Base-by-base conservation (phyloP, 2,329 filamentous ascomycete genomes). In the Venturia aucupariae region DNA sequence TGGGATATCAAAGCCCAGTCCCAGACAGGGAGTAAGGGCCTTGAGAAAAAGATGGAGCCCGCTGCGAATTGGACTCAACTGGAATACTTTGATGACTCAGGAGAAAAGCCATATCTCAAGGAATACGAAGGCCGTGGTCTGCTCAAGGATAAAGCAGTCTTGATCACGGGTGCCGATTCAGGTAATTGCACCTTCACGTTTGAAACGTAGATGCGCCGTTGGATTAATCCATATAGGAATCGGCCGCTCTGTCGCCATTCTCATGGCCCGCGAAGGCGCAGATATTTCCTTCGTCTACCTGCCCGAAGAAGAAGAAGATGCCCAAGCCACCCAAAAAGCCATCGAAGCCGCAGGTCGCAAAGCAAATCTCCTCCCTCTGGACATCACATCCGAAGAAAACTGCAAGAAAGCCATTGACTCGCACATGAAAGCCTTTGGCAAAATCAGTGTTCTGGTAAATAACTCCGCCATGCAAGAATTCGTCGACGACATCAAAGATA, bases 141-240 rank as follows among this genome's bases (percentile, higher is more conserved):
- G 77, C 83, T 94, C 6, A 76, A 84, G 70, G 89, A 86, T 67
- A 90, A 88, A 75, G 89, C 85, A 66, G 89, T 90, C 6, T 75
- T 94, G 65, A 93, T 94, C 70, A 93, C 90, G 0, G 90, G 90
- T n/a, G 90, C 90, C 3, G 90, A 93, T 74, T 87, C 84, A 7
- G 90, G 90, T 1, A 93, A 70, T 32, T 71, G n/a, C 39, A 41
- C 17, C 13, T 41, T 41, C 15, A 67, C 27, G 51, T 70, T 19
- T 24, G n/a, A 60, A 60, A 60, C n/a, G n/a, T n/a, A n/a, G n/a
- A n/a, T n/a, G n/a, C n/a, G n/a, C n/a, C n/a, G n/a, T n/a, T n/a
- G n/a, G n/a, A n/a, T n/a, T n/a, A n/a, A n/a, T n/a, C n/a, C n/a
- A n/a, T 38, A 39, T 19, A 42, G 70, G 69, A 22, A 85, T 85